These are phyloP conservation scores for Clonostachys solani DNA, from an alignment of 2,329 filamentous ascomycete genomes.

Conservation along the genomic window DNA sequence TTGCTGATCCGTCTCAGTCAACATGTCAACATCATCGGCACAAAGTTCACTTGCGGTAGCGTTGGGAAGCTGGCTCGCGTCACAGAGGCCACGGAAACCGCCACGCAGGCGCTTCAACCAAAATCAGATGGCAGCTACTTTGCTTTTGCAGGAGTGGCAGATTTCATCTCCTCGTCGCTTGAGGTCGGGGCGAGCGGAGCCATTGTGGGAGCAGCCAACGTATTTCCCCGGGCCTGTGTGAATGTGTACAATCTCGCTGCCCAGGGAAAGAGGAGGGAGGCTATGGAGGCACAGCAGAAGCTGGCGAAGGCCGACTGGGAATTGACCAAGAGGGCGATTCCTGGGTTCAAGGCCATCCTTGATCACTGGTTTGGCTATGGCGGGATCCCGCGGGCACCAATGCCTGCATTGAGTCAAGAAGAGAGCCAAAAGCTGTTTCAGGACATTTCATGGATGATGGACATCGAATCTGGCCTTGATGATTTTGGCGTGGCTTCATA, in stretches of 20 bases:
- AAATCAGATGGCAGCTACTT: conserved; percentile 3
- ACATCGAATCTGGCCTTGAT: conserved; percentile 5
- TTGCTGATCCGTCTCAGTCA: conserved; percentile 35
- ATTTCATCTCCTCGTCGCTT: conserved; percentile 8
- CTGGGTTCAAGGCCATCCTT: conserved; percentile 12
- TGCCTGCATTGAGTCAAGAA: conserved; percentile 9
- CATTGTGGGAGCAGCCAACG: conserved; percentile 11
- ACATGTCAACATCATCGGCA: conserved; percentile 57
- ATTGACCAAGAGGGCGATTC: conserved; percentile 12
- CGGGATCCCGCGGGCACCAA: conserved; percentile 44
- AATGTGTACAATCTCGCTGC: conserved; percentile 11
- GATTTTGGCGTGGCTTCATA: conserved; percentile 2
- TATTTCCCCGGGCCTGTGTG: conserved; percentile 10
- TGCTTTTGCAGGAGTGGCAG: conserved; percentile 10
- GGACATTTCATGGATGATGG: conserved; percentile 10
- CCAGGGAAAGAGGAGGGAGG: conserved; percentile 7
- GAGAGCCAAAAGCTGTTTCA: conserved; percentile 4
- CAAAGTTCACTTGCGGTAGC: conserved; percentile 47
- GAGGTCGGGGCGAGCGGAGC: conserved; percentile 8
- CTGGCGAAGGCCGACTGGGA: conserved; percentile 11
- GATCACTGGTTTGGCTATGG: conserved; percentile 50
- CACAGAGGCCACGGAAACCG: conserved; percentile 28
- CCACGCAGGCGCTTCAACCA: conserved; percentile 3
- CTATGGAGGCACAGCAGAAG: conserved; percentile 8
- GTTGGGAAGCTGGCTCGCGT: conserved; percentile 53